Conservation (phyloP, 768 basidiomycete species). For the Boletus sp. region DNA sequence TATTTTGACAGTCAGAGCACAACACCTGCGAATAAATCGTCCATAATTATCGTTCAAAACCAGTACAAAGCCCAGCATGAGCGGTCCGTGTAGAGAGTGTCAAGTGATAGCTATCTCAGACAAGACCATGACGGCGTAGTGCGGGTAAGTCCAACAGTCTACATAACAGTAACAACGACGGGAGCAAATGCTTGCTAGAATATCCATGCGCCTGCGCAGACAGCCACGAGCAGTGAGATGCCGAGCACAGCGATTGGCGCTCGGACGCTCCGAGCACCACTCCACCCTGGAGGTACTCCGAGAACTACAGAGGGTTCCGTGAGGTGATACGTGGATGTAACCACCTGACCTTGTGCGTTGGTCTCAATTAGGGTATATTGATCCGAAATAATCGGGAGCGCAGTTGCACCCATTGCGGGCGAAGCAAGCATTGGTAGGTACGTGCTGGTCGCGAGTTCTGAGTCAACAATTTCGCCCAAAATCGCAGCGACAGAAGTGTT, state of each 20-base stretch:
- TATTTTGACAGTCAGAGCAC: neutral
- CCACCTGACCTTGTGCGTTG: constrained; percentile 47
- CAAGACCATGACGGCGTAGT: neutral
- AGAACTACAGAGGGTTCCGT: constrained; percentile 48
- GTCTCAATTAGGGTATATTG: constrained; percentile 57
- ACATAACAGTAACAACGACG: neutral
- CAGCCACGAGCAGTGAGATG: constrained; percentile 7
- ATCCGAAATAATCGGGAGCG: constrained; percentile 53
- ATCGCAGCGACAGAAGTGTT: constrained; percentile 61
- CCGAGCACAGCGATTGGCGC: constrained; percentile 10
- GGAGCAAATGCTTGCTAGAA: constrained; percentile 5
- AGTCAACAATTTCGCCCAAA: constrained; percentile 51
- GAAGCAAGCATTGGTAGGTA: constrained; percentile 57
- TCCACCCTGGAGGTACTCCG: constrained; percentile 65
- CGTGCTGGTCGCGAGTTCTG: constrained; percentile 69
- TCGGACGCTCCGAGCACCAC: constrained; percentile 9
- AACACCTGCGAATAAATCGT: neutral
- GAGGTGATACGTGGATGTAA: constrained; percentile 52
- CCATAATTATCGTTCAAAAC: neutral
- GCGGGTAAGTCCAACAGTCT: neutral
- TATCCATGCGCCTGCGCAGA: constrained; percentile 14
- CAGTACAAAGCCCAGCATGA: neutral
- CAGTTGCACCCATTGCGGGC: constrained; percentile 44
- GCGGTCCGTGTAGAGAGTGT: neutral
- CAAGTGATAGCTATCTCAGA: neutral